Conservation (phyloP, 805 yeast species). For the Dipodascus albidus region DNA sequence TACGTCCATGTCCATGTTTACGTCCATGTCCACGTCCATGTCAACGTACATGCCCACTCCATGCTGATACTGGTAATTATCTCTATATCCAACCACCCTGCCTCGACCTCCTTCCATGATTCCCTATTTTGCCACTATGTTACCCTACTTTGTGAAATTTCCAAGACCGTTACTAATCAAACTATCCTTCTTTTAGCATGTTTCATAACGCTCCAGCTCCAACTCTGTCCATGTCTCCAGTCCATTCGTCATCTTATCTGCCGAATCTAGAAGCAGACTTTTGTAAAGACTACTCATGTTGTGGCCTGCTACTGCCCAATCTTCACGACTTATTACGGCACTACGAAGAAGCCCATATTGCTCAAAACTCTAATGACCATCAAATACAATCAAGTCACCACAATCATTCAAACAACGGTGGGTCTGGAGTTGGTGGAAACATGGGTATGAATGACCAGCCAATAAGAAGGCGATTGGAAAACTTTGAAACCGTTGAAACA, state of each 20-base stretch:
- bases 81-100: too few relatives aligned
- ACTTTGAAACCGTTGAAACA: conserved; percentile 82
- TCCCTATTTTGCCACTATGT: conserved; percentile 1
- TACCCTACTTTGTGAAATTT: background rate
- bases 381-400: conserved; percentile 1
- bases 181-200: conserved; percentile 13
- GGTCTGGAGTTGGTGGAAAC: background rate
- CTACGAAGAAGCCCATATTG: conserved; percentile 91
- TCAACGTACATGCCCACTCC: too few relatives aligned
- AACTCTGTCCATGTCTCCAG: conserved; percentile 51
- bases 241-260: conserved; percentile 60
- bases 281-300: conserved; percentile 93
- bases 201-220: conserved; percentile 21
- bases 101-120: background rate
- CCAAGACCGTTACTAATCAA: background rate
- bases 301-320: conserved; percentile 87
- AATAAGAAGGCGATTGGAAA: conserved; percentile 31
- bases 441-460: conserved; percentile 16
- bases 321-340: conserved; percentile 87
- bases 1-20: too few relatives aligned
- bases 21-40: too few relatives aligned
- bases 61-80: too few relatives aligned
- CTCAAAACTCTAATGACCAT: conserved; percentile 39
- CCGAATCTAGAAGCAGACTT: conserved; percentile 93
- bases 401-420: background rate